Percentiles rank a stretch among this genome's conserved stretches.
These are phyloP conservation scores for Botryotinia narcissicola DNA, from an alignment of 2,329 filamentous ascomycete genomes.

Conservation along the genomic window DNA sequence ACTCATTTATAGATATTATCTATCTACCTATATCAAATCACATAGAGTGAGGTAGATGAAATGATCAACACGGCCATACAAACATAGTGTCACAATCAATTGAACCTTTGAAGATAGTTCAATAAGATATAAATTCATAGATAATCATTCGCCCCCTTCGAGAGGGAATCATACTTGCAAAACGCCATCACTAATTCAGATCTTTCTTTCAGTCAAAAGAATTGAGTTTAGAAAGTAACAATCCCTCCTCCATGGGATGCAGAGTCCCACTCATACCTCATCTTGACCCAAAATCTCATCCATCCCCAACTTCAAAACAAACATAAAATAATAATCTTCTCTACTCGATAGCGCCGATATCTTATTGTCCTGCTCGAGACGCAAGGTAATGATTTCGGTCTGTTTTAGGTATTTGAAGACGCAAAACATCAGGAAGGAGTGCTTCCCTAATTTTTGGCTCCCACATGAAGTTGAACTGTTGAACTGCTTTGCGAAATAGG, in stretches of 20 bases:
- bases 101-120: not conserved
- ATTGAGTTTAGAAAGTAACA: not conserved
- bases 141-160: not conserved
- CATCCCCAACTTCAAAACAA: too few species aligned
- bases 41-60: not conserved
- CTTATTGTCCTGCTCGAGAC: too few species aligned
- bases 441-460: not conserved
- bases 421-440: too few species aligned
- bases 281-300: not conserved
- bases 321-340: too few species aligned
- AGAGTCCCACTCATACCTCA: not conserved
- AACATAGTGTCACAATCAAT: not conserved
- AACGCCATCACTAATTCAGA: not conserved
- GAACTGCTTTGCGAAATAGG: too few species aligned
- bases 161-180: not conserved
- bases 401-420: too few species aligned
- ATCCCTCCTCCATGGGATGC: not conserved
- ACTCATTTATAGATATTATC: not conserved
- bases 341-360: too few species aligned
- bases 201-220: not conserved
- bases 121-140: not conserved
- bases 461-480: not conserved
- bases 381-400: too few species aligned
- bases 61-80: fast-evolving
- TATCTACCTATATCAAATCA: not conserved